Evolutionary conservation across 371 early-diverging fungal genomes (phyloP), one percentile per base, ranked within the genome.

Genomic region (Mucor saturninus): DNA sequence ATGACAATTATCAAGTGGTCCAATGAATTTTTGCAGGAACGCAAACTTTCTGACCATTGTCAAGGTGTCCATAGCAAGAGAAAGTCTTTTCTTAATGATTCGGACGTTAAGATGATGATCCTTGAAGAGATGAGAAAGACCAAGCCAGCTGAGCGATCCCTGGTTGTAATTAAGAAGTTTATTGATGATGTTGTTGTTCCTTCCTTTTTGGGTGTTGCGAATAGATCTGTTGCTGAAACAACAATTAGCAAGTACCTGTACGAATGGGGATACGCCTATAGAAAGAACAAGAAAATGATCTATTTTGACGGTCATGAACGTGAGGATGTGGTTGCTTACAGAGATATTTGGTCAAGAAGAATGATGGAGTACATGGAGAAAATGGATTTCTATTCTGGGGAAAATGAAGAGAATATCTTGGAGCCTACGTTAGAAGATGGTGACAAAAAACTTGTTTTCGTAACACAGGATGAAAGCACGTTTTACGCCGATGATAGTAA

Each of bases 281-380:
- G 53, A n/a, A 53, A 53, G 7, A 52, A 53, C 8, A 53, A 53
- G 28, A 51, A 30, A 6, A 29, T 28, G 14, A 49, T 59, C 5
- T 52, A 43, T n/a, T 60, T 52, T 21, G 61, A 60, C n/a, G 53
- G 61, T 2, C 53, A 60, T 35, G 61, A 53, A 21, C 4, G 61
- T 40, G 43, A 42, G 15, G 43, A 60, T 26, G 54, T 53, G 13
- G 61, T 60, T 8, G 9, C 6, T 4, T 60, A 60, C n/a, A 30
- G 61, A 14, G 21, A 51, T 5, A 8, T 31, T 0, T 60, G 53
- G 53, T 14, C 43, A 4, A 21, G 5, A 6, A n/a, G 53, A 40
- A 60, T 60, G 61, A 35, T 35, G 35, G 35, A 7, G 35, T 35
- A 35, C 7, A 35, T 35, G 35, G 35, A 35, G 7, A 35, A 45